These are phyloP conservation scores for Elaeis guineensis DNA, from an alignment of 176 grass and related monocot species.

Conservation along the genomic window DNA sequence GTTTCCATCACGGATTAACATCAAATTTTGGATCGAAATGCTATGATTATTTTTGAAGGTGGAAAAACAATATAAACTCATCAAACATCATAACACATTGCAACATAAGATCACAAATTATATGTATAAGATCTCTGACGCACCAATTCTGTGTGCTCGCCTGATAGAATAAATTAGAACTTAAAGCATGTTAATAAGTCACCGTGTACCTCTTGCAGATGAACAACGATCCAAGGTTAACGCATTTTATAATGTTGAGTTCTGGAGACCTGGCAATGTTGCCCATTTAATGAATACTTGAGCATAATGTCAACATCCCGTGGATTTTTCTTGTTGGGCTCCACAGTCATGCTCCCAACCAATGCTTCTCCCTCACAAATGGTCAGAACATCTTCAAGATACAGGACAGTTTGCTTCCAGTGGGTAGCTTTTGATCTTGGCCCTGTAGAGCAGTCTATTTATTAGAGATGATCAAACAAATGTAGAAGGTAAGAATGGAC, in stretches of 20 bases:
- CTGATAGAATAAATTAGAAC: too few species aligned
- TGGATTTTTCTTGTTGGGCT: conserved; percentile 79
- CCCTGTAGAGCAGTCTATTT: conserved; percentile 35
- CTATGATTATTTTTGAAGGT: too few species aligned
- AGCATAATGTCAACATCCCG: conserved; percentile 82
- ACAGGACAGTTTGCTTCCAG: conserved; percentile 98
- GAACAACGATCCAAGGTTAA: conserved; percentile 9
- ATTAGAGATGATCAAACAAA: not conserved
- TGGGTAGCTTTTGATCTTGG: conserved; percentile 86
- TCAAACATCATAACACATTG: too few species aligned
- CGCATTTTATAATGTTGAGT: conserved; percentile 97
- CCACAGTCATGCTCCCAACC: conserved; percentile 59
- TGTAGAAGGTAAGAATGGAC: not conserved
- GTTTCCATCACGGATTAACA: too few species aligned
- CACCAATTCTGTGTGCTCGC: too few species aligned
- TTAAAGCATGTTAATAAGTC: too few species aligned
- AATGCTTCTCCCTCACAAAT: conserved; percentile 78
- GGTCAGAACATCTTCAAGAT: conserved; percentile 78
- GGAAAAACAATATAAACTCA: too few species aligned
- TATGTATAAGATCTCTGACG: too few species aligned
- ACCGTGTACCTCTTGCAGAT: too few species aligned
- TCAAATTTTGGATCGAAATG: too few species aligned
- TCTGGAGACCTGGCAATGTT: conserved; percentile 48
- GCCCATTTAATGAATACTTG: conserved; percentile 65
- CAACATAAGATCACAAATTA: too few species aligned